Percentiles rank a stretch among this genome's conserved stretches.
phyloP scores from a whole-genome alignment of 1,139 yeast species.

The Suhomyces bokatorum region DNA sequence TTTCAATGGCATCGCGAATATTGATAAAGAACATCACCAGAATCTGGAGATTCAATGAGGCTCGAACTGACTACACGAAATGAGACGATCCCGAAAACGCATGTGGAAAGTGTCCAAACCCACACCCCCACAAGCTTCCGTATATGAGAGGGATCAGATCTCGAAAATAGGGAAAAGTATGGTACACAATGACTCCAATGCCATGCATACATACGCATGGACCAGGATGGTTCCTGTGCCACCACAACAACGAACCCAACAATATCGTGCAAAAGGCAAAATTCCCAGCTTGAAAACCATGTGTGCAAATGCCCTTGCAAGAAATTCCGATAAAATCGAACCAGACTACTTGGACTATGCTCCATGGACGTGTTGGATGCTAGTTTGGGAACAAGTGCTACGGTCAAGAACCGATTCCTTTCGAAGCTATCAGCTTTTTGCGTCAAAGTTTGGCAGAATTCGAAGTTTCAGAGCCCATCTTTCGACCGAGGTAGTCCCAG shows the following conservation, averaged over 20 bases:
- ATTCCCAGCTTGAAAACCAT: constrained; percentile 21
- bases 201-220: constrained; percentile 12
- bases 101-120: constrained; percentile 6
- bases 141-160: not conserved
- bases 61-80: not conserved
- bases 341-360: constrained; percentile 24
- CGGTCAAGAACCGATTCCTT: constrained; percentile 32
- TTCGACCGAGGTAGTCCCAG: not conserved
- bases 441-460: constrained; percentile 21
- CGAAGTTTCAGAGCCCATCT: constrained; percentile 30
- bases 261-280: not conserved
- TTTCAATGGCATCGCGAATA: constrained; percentile 1
- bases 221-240: constrained; percentile 12
- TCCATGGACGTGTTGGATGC: constrained; percentile 32
- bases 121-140: not conserved
- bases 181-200: constrained; percentile 10
- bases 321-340: constrained; percentile 25
- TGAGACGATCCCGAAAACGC: not conserved
- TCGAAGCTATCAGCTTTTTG: constrained; percentile 31
- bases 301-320: constrained; percentile 35
- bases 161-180: constrained; percentile 4
- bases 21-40: not conserved
- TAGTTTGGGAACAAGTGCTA: constrained; percentile 37
- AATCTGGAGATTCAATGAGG: not conserved
- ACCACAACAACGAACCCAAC: not conserved